Conservation (phyloP, 2,329 filamentous ascomycete species). For the Hypoxylon sp. region DNA sequence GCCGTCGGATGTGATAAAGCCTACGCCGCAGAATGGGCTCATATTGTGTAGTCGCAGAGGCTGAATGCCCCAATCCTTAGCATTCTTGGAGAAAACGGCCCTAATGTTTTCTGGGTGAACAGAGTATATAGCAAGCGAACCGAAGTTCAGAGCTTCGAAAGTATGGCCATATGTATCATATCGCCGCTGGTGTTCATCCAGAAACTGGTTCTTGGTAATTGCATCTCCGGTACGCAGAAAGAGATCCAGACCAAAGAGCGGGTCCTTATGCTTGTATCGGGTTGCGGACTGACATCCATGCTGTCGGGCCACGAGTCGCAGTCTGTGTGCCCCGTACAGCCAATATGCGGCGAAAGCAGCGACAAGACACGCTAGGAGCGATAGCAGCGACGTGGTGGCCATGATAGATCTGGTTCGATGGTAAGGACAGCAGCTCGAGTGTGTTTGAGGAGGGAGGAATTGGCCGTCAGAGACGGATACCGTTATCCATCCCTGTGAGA, state of each 20-base stretch:
- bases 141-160: constrained; percentile 35
- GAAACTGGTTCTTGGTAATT: constrained; percentile 35
- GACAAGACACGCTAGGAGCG: constrained; percentile 29
- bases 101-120: constrained; percentile 36
- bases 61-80: constrained; percentile 35
- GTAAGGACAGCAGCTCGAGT: not conserved
- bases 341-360: constrained; percentile 34
- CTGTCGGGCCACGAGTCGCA: constrained; percentile 32
- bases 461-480: no score
- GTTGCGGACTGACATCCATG: constrained; percentile 33
- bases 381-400: constrained; percentile 29
- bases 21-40: constrained; percentile 36
- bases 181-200: constrained; percentile 37
- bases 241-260: constrained; percentile 35
- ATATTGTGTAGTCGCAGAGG: constrained; percentile 36
- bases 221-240: constrained; percentile 36
- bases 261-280: constrained; percentile 37
- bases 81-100: constrained; percentile 37
- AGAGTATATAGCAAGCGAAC: constrained; percentile 32
- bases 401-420: constrained; percentile 30
- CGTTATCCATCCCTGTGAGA: no score
- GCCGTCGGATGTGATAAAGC: constrained; percentile 37
- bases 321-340: constrained; percentile 31
- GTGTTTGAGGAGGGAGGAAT: constrained; percentile 7
- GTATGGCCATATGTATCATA: constrained; percentile 37